Conservation (phyloP, 495 filamentous ascomycete species). For the Penicillium tannophilum region DNA sequence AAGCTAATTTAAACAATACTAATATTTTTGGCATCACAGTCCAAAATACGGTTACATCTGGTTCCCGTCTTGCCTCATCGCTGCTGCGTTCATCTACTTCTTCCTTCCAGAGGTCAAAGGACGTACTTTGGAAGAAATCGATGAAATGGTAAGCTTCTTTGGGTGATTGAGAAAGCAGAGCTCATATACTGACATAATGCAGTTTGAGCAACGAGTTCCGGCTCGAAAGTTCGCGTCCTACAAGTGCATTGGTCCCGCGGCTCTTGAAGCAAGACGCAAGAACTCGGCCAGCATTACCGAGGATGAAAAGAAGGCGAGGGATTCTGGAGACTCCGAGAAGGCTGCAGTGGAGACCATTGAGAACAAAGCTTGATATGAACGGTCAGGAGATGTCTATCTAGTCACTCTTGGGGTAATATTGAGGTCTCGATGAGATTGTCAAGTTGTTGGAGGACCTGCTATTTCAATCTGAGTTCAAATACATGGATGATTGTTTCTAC, state of each 20-base stretch:
- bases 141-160: conserved; percentile 19
- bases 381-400: too few relatives aligned
- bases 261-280: conserved; percentile 11
- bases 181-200: not conserved
- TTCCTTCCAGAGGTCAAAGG: conserved; percentile 55
- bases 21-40: conserved; percentile 35
- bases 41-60: conserved; percentile 60
- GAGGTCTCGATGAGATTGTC: not conserved
- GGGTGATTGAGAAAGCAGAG: not conserved
- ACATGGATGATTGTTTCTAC: not conserved
- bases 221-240: conserved; percentile 24
- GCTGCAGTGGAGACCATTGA: conserved; percentile 14
- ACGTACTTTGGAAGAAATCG: conserved; percentile 40
- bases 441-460: not conserved
- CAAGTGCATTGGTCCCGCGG: conserved; percentile 18
- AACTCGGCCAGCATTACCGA: not conserved
- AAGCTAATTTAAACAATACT: not conserved
- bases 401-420: not conserved
- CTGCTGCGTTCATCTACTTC: conserved; percentile 42
- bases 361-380: conserved; percentile 9
- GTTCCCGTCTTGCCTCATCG: conserved; percentile 27
- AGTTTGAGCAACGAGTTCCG: conserved; percentile 27
- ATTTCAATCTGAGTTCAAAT: not conserved
- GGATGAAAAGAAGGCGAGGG: not conserved
- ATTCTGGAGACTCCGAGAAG: conserved; percentile 15